Percentiles rank a stretch among this genome's conserved stretches.
Conservation (phyloP, 1,284 basidiomycete species). For the Sutorius eximius region DNA sequence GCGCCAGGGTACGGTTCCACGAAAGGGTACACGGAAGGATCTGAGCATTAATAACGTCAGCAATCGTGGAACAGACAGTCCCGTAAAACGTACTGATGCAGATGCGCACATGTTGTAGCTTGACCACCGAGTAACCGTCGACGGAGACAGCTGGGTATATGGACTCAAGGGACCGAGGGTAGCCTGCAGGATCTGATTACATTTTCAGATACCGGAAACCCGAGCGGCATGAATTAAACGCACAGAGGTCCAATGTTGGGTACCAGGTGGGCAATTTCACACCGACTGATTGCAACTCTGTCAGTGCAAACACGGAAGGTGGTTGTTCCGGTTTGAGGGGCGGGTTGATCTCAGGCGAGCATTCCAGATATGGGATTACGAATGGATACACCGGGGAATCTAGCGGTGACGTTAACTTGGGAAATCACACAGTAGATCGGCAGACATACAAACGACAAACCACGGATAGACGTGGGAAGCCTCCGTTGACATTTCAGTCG, state of each 20-base stretch:
- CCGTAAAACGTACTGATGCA: slow-evolving; percentile 18
- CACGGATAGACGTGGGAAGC: slow-evolving; percentile 21
- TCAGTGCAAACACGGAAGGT: background rate
- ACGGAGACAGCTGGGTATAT: slow-evolving; percentile 26
- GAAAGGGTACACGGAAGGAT: slow-evolving; percentile 21
- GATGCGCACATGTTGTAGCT: slow-evolving; percentile 21
- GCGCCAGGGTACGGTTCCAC: slow-evolving; percentile 18
- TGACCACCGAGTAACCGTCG: background rate
- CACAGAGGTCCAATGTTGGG: slow-evolving; percentile 27
- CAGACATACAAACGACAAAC: slow-evolving; percentile 26
- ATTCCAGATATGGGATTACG: slow-evolving; percentile 21
- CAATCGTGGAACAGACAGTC: background rate
- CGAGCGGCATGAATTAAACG: background rate
- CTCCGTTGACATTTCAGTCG: background rate
- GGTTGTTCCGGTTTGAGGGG: slow-evolving; percentile 3
- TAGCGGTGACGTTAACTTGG: slow-evolving; percentile 5
- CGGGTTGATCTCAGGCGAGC: slow-evolving; percentile 5
- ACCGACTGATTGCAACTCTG: background rate
- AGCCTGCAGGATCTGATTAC: slow-evolving; percentile 22
- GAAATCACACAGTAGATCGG: background rate
- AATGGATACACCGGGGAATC: slow-evolving; percentile 27
- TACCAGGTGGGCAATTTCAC: slow-evolving; percentile 20
- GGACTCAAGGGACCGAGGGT: slow-evolving; percentile 30
- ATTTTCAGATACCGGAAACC: background rate
- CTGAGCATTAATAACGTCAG: slow-evolving; percentile 9